Evolutionary conservation across 1,284 basidiomycete genomes (phyloP).

Genomic region (Ceratobasidium sp.): DNA sequence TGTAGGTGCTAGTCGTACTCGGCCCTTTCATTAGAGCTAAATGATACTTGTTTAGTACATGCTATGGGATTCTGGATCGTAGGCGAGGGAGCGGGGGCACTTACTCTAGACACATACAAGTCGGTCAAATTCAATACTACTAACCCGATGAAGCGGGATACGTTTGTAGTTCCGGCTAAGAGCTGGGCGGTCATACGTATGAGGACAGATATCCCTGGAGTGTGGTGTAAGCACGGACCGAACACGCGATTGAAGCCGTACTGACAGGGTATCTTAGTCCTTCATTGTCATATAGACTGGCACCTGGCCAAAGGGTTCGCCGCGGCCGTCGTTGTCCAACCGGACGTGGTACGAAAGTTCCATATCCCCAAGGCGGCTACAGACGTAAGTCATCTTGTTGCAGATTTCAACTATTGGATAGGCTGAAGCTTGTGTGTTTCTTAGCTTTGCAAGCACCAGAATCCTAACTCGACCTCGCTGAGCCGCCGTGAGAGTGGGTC

Average conservation of each 20-base stretch:
- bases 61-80: conserved; percentile 53
- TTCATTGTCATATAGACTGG: conserved; percentile 44
- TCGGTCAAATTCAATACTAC: conserved; percentile 51
- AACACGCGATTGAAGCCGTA: background rate
- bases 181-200: conserved; percentile 53
- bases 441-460: conserved; percentile 27
- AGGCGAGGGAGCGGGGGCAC: conserved; percentile 54
- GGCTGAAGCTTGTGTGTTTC: background rate
- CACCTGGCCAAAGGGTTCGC: conserved; percentile 33
- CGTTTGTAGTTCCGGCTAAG: conserved; percentile 53
- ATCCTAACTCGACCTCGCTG: conserved; percentile 22
- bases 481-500: background rate
- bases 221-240: conserved; percentile 32
- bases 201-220: conserved; percentile 19
- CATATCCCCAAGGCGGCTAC: conserved; percentile 2
- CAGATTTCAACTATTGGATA: background rate
- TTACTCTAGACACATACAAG: conserved; percentile 50
- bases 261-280: background rate
- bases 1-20: background rate
- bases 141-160: conserved; percentile 59
- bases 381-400: conserved; percentile 7
- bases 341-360: conserved; percentile 22
- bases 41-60: conserved; percentile 49
- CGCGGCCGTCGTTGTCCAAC: conserved; percentile 23
- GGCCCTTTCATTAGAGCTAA: background rate